Conservation (phyloP, 495 filamentous ascomycete genomes). For the Opeltia flavorubescens region DNA sequence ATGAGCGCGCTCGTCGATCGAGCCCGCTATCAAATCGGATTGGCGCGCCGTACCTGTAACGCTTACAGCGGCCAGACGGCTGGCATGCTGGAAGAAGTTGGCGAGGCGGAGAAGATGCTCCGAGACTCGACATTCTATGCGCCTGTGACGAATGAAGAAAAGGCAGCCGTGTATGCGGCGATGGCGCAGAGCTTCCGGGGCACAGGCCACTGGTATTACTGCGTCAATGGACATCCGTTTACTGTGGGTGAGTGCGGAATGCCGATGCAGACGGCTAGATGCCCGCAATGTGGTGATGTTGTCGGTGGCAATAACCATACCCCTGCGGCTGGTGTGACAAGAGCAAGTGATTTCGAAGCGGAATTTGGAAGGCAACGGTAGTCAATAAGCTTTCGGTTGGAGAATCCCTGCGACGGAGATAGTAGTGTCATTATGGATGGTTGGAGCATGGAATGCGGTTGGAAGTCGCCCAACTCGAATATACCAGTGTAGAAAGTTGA, state of each 20-base stretch:
- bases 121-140: slow-evolving; percentile 25
- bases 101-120: slow-evolving; percentile 13
- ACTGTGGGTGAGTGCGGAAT: slow-evolving; percentile 62
- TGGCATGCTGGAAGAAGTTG: slow-evolving; percentile 19
- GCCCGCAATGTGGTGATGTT: slow-evolving; percentile 48
- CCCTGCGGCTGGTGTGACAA: slow-evolving; percentile 35
- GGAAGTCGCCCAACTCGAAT: too few species aligned
- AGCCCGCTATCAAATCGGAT: slow-evolving; percentile 11
- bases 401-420: too few species aligned
- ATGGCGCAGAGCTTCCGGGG: slow-evolving; percentile 37
- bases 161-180: slow-evolving; percentile 30
- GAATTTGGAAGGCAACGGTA: slow-evolving; percentile 10
- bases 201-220: slow-evolving; percentile 58
- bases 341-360: slow-evolving; percentile 8
- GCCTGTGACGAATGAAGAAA: slow-evolving; percentile 31
- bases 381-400: too few species aligned
- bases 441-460: too few species aligned
- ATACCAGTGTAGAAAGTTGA: too few species aligned
- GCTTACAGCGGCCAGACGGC: slow-evolving; percentile 16
- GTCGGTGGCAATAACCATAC: slow-evolving; percentile 48
- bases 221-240: slow-evolving; percentile 55
- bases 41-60: slow-evolving; percentile 19
- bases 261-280: slow-evolving; percentile 46
- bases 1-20: slow-evolving; percentile 5
- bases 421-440: too few species aligned